These are phyloP conservation scores for Cutaneotrichosporon sp. DNA, from an alignment of 1,284 basidiomycete species.

Conservation along the genomic window DNA sequence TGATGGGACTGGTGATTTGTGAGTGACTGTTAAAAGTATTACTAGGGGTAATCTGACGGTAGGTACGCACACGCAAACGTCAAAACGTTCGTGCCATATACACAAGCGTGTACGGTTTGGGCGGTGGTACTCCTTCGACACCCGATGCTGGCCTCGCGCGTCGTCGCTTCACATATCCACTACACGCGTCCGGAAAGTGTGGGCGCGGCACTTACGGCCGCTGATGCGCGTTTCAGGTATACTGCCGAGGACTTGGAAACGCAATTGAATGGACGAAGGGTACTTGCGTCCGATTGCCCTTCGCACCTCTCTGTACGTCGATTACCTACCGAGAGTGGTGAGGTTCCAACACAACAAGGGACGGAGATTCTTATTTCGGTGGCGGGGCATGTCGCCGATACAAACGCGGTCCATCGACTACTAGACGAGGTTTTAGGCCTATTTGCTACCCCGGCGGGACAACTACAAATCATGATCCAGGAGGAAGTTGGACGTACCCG, in stretches of 20 bases:
- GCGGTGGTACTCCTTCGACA: conserved; percentile 63
- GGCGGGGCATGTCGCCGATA: conserved; percentile 72
- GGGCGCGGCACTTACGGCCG: conserved; percentile 21
- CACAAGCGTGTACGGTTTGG: conserved; percentile 62
- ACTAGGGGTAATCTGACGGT: too few species aligned
- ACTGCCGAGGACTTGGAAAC: too few species aligned
- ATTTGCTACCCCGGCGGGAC: conserved; percentile 46
- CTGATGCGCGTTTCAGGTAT: conserved; percentile 25
- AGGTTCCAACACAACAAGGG: conserved; percentile 21
- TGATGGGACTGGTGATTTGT: conserved; percentile 80
- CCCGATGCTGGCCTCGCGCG: conserved; percentile 64
- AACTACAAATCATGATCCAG: conserved; percentile 14
- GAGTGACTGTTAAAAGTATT: too few species aligned
- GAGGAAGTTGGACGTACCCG: background rate
- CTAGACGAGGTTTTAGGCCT: conserved; percentile 70
- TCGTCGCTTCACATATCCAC: conserved; percentile 66
- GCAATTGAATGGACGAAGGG: conserved; percentile 38
- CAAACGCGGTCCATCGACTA: conserved; percentile 71
- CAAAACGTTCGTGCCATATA: conserved; percentile 61
- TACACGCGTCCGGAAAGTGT: conserved; percentile 47
- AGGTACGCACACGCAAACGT: conserved; percentile 58
- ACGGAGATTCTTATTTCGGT: conserved; percentile 63
- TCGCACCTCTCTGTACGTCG: conserved; percentile 62
- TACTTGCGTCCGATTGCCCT: conserved; percentile 63
- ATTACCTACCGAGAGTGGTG: conserved; percentile 28